phyloP scores from a whole-genome alignment of 2,329 filamentous ascomycete genomes.

The Corinectria fuckeliana region DNA sequence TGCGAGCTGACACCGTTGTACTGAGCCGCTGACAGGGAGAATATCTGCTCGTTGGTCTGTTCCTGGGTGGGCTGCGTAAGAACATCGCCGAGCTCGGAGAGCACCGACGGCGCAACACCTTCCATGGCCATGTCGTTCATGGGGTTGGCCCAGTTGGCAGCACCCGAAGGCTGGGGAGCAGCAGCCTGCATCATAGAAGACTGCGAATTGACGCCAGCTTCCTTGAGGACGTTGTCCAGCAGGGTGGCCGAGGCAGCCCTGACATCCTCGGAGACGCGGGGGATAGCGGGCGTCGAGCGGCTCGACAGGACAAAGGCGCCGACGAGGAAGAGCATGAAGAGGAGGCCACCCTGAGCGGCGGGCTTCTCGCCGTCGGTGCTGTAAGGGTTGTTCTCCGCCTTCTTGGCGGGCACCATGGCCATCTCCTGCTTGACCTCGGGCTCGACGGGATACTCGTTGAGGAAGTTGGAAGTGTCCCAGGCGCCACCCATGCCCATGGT shows the following conservation, averaged over 20 bases:
- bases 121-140: conserved; percentile 48
- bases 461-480: conserved; percentile 80
- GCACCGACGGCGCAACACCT: conserved; percentile 61
- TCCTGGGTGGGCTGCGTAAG: conserved; percentile 80
- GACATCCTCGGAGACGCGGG: conserved; percentile 80
- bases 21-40: conserved; percentile 83
- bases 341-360: conserved; percentile 78
- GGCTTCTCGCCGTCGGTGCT: conserved; percentile 64
- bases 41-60: conserved; percentile 87
- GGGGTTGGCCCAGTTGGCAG: conserved; percentile 46
- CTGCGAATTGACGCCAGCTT: conserved; percentile 66
- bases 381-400: conserved; percentile 47
- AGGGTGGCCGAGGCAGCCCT: conserved; percentile 79
- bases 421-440: conserved; percentile 66
- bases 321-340: conserved; percentile 95
- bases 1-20: conserved; percentile 78
- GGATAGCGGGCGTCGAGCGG: conserved; percentile 73
- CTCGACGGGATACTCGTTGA: conserved; percentile 73
- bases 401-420: conserved; percentile 61
- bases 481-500: conserved; percentile 79
- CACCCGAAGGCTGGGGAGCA: conserved; percentile 60
- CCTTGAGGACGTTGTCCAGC: conserved; percentile 82
- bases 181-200: conserved; percentile 53
- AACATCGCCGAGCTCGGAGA: conserved; percentile 71
- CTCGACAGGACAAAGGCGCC: conserved; percentile 96